phyloP scores from a whole-genome alignment of 805 yeast species.

The Starmerella apicola region DNA sequence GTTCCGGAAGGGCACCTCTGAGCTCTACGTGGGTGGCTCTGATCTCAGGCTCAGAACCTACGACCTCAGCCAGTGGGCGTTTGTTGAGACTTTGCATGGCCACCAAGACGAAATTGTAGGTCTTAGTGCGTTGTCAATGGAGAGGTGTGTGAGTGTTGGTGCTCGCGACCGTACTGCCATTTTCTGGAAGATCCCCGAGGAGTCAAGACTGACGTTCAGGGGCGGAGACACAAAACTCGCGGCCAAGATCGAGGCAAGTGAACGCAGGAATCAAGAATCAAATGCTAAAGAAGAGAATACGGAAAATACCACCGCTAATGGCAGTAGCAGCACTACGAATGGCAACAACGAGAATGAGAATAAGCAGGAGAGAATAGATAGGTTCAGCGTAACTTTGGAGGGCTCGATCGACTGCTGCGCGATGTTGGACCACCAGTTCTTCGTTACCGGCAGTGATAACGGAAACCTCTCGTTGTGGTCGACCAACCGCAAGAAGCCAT shows the following conservation, averaged over 20 bases:
- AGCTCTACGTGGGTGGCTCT: constrained; percentile 82
- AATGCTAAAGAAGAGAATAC: neutral
- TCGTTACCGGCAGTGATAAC: constrained; percentile 90
- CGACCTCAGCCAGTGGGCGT: constrained; percentile 73
- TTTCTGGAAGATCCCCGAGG: constrained; percentile 95
- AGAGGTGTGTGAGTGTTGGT: constrained; percentile 93
- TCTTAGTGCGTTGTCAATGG: constrained; percentile 67
- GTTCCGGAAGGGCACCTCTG: constrained; percentile 72
- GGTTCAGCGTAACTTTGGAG: constrained; percentile 36
- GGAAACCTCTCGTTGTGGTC: constrained; percentile 90
- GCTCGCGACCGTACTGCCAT: constrained; percentile 89
- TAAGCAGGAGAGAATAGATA: neutral
- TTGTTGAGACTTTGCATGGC: constrained; percentile 83
- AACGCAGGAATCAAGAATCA: neutral
- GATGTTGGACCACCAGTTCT: constrained; percentile 86
- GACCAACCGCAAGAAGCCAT: constrained; percentile 75
- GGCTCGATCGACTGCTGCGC: constrained; percentile 84
- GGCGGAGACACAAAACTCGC: constrained; percentile 57
- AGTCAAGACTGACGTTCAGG: constrained; percentile 81
- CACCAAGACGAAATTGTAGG: constrained; percentile 86
- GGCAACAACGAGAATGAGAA: constrained; percentile 16
- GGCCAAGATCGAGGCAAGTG: constrained; percentile 2
- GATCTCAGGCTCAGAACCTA: constrained; percentile 83
- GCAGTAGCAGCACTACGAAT: constrained; percentile 13
- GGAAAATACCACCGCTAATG: neutral